Evolutionary conservation across 164 flowering plant genomes (phyloP).

Genomic region (Berberis thunbergii): DNA sequence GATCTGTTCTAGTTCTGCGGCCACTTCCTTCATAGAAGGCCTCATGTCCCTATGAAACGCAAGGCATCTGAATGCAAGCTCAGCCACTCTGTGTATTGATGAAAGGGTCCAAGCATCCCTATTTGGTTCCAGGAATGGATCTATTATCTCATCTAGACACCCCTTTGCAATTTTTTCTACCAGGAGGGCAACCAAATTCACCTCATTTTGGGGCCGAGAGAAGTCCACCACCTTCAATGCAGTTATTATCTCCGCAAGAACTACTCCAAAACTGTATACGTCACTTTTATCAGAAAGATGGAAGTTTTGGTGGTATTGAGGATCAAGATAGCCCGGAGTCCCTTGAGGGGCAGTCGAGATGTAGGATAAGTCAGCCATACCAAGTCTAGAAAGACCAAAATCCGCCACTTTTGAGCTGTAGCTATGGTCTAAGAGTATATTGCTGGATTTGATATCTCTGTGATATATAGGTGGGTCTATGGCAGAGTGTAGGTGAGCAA

Average conservation of each 20-base stretch:
- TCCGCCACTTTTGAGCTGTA: constrained; percentile 79
- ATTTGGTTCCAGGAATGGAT: constrained; percentile 46
- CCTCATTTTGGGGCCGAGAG: constrained; percentile 44
- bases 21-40: constrained; percentile 87
- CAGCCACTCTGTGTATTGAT: constrained; percentile 62
- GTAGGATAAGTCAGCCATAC: constrained; percentile 52
- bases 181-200: constrained; percentile 68
- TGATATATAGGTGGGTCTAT: constrained; percentile 76
- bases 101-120: constrained; percentile 48
- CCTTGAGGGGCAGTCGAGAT: constrained; percentile 95
- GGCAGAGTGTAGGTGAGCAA: constrained; percentile 69
- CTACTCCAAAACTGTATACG: constrained; percentile 93
- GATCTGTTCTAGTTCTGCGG: constrained; percentile 61
- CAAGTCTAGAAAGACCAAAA: constrained; percentile 85
- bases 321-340: constrained; percentile 91
- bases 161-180: constrained; percentile 60
- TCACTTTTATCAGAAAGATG: constrained; percentile 85
- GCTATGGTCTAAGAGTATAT: constrained; percentile 62
- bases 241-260: constrained; percentile 82
- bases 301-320: constrained; percentile 82
- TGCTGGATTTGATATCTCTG: constrained; percentile 86
- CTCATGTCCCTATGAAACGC: constrained; percentile 75
- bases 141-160: constrained; percentile 56
- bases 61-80: constrained; percentile 82
- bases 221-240: constrained; percentile 70